Conservation (phyloP, 2,329 filamentous ascomycete genomes). For the Chaetomium sp. region DNA sequence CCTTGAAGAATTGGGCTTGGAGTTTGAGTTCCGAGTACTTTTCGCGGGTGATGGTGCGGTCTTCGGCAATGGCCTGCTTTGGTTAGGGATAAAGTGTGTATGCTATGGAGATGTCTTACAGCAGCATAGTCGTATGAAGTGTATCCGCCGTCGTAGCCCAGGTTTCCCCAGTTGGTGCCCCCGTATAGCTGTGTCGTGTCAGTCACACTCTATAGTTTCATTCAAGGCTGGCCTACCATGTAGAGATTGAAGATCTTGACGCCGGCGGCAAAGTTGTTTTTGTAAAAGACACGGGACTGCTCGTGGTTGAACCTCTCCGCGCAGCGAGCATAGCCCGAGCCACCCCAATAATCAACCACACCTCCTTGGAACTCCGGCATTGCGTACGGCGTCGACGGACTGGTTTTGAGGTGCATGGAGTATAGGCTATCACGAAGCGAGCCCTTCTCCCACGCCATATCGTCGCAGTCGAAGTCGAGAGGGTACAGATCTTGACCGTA, state of each 20-base stretch:
- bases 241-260: constrained; percentile 72
- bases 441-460: constrained; percentile 61
- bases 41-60: constrained; percentile 67
- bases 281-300: constrained; percentile 77
- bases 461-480: constrained; percentile 60
- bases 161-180: constrained; percentile 82
- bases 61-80: constrained; percentile 62
- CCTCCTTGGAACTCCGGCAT: constrained; percentile 66
- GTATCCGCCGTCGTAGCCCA: constrained; percentile 68
- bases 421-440: constrained; percentile 60
- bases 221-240: constrained; percentile 57
- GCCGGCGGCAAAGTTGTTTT: constrained; percentile 69
- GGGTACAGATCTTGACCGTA: constrained; percentile 69
- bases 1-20: constrained; percentile 72
- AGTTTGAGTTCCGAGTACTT: constrained; percentile 82
- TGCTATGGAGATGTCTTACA: constrained; percentile 34
- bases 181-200: constrained; percentile 60
- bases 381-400: constrained; percentile 66
- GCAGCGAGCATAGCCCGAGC: constrained; percentile 69
- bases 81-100: neutral
- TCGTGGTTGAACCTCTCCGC: constrained; percentile 68
- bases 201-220: neutral
- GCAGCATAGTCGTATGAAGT: constrained; percentile 60
- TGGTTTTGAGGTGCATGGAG: constrained; percentile 58
- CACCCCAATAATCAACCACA: constrained; percentile 74